phyloP scores from a whole-genome alignment of 2,329 filamentous ascomycete species.

The Elsinoe arachidis region DNA sequence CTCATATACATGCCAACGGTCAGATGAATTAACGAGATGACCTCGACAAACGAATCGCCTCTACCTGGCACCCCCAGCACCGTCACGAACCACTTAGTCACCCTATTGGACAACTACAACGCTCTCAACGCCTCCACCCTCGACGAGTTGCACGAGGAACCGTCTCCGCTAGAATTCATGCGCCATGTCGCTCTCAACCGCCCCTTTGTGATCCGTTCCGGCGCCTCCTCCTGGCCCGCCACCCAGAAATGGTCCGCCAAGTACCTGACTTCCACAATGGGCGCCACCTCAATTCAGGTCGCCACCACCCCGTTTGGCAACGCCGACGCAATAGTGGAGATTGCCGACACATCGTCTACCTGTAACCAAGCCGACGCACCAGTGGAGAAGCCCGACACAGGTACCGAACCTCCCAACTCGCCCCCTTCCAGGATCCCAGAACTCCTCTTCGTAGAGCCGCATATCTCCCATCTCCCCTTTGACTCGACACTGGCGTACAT shows the following conservation, averaged over 20 bases:
- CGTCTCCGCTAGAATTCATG: constrained; percentile 72
- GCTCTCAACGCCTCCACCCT: constrained; percentile 58
- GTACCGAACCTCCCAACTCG: too few species aligned
- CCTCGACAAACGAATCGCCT: neutral
- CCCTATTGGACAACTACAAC: constrained; percentile 59
- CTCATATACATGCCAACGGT: neutral
- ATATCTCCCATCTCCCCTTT: constrained; percentile 37
- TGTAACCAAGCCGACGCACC: constrained; percentile 57
- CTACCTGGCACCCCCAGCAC: neutral
- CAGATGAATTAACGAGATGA: too few species aligned
- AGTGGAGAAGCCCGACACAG: constrained; percentile 51
- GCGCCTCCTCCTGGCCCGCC: constrained; percentile 56
- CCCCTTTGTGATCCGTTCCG: constrained; percentile 63
- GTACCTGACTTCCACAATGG: constrained; percentile 50
- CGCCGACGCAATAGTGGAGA: constrained; percentile 52
- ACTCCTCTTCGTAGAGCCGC: too few species aligned
- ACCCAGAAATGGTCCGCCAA: constrained; percentile 52
- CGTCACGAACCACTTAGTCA: neutral
- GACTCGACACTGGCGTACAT: constrained; percentile 54
- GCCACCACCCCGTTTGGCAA: constrained; percentile 66
- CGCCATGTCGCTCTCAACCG: constrained; percentile 64
- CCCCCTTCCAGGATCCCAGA: too few species aligned
- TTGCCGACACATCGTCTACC: constrained; percentile 41
- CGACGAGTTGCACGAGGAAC: constrained; percentile 54
- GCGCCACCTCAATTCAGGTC: constrained; percentile 56